A percentile compares a stretch with the other conserved stretches of the same genome.
Evolutionary conservation across 805 yeast genomes (phyloP).

Genomic region (Cyberlindnera mycetangii): DNA sequence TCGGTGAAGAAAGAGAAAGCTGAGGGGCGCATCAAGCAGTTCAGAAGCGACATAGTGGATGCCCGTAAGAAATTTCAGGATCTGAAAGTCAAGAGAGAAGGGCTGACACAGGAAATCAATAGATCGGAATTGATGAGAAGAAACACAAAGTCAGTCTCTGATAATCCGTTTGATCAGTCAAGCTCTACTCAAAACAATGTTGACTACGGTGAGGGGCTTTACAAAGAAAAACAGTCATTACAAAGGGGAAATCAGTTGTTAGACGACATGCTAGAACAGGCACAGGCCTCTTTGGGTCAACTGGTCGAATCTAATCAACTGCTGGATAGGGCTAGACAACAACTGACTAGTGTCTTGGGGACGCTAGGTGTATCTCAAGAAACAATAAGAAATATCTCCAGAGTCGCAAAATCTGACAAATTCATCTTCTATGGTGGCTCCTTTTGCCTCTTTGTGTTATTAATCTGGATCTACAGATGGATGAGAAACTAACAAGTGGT

Average conservation of each 20-base stretch:
- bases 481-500: conserved; percentile 50
- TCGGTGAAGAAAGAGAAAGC: conserved; percentile 55
- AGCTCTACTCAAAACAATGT: background rate
- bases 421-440: conserved; percentile 81
- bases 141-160: conserved; percentile 13
- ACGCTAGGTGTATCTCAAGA: conserved; percentile 86
- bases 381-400: conserved; percentile 77
- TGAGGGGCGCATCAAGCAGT: conserved; percentile 55
- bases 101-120: conserved; percentile 36
- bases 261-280: conserved; percentile 89
- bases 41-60: conserved; percentile 40
- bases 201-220: conserved; percentile 53
- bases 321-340: conserved; percentile 33
- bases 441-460: conserved; percentile 54
- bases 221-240: conserved; percentile 62
- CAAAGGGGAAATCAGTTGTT: conserved; percentile 74
- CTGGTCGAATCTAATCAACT: conserved; percentile 80
- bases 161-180: conserved; percentile 21
- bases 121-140: conserved; percentile 45
- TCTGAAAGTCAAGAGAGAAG: conserved; percentile 35
- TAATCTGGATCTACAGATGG: conserved; percentile 65
- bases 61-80: conserved; percentile 32
- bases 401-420: conserved; percentile 82
- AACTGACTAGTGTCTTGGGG: conserved; percentile 63
- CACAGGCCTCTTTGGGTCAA: conserved; percentile 80